Evolutionary conservation across 305 asterid genomes (phyloP).

Genomic region (Fraxinus platypoda): DNA sequence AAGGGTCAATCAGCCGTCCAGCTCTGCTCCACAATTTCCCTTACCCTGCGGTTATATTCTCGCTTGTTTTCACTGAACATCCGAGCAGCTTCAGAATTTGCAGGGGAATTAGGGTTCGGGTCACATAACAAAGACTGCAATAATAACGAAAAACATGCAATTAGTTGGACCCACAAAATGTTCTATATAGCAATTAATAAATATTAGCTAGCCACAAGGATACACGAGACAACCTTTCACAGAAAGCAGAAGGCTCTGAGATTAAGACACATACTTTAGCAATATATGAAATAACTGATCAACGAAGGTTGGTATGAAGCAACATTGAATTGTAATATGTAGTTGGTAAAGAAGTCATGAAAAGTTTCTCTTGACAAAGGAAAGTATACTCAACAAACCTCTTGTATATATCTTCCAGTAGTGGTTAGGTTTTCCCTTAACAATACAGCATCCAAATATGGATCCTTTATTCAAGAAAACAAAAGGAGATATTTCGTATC

Average conservation of each 20-base stretch:
- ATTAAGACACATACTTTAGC: background rate
- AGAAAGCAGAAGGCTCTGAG: background rate
- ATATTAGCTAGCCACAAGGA: background rate
- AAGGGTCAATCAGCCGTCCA: conserved; percentile 62
- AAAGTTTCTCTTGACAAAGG: background rate
- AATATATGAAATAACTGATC: background rate
- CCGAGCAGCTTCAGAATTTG: conserved; percentile 79
- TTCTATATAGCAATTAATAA: background rate
- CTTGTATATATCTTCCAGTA: background rate
- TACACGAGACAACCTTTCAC: background rate
- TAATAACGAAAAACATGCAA: background rate
- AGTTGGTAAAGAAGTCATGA: background rate
- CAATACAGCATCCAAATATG: background rate
- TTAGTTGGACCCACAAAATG: background rate
- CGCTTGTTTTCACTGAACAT: conserved; percentile 69
- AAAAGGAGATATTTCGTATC: background rate
- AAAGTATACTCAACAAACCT: background rate
- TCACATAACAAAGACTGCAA: conserved; percentile 70
- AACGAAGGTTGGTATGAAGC: background rate
- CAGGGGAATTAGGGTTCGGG: conserved; percentile 80
- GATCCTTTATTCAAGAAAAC: background rate
- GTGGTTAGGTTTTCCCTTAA: background rate
- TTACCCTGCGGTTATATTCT: conserved; percentile 72
- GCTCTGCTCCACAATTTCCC: conserved; percentile 80
- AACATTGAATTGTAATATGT: background rate